Percentiles rank a stretch among this genome's conserved stretches.
These are phyloP conservation scores for Gossypium thurberi DNA, from an alignment of 345 rosid species.

Conservation along the genomic window DNA sequence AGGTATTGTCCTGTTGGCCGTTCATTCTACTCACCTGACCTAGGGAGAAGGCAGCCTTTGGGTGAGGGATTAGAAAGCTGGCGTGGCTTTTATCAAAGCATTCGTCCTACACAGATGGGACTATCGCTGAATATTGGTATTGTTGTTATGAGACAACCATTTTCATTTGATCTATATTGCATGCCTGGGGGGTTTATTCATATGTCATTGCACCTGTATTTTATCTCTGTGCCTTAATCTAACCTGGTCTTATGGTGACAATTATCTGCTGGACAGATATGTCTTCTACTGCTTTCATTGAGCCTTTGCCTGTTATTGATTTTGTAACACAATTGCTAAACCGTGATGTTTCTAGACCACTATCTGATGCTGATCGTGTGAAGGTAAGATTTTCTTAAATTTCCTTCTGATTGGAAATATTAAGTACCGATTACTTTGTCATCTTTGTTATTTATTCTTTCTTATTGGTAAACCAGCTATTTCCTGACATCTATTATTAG, in stretches of 20 bases:
- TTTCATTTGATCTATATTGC: conserved; percentile 13
- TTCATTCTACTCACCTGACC: conserved; percentile 81
- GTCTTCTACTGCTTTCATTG: conserved; percentile 97
- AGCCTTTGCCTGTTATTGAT: conserved; percentile 71
- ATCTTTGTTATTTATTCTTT: background rate
- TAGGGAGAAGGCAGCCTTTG: conserved; percentile 70
- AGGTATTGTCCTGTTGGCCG: conserved; percentile 89
- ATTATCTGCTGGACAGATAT: conserved; percentile 45
- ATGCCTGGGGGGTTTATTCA: background rate
- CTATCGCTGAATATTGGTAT: conserved; percentile 79
- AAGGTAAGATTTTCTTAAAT: conserved; percentile 42
- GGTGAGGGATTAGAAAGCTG: conserved; percentile 97
- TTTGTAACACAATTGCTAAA: conserved; percentile 68
- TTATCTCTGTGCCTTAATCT: background rate
- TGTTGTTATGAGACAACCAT: background rate
- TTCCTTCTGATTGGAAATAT: background rate
- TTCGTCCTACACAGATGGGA: conserved; percentile 97
- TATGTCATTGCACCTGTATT: background rate
- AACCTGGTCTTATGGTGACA: background rate
- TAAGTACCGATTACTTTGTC: background rate
- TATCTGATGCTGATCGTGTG: conserved; percentile 88
- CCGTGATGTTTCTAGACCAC: conserved; percentile 69
- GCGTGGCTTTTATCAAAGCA: conserved; percentile 97
- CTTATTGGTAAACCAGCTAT: background rate
- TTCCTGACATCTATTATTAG: background rate